These are phyloP conservation scores for Musa schizocarpa DNA, from an alignment of 176 grass and related monocot genomes.

Conservation along the genomic window DNA sequence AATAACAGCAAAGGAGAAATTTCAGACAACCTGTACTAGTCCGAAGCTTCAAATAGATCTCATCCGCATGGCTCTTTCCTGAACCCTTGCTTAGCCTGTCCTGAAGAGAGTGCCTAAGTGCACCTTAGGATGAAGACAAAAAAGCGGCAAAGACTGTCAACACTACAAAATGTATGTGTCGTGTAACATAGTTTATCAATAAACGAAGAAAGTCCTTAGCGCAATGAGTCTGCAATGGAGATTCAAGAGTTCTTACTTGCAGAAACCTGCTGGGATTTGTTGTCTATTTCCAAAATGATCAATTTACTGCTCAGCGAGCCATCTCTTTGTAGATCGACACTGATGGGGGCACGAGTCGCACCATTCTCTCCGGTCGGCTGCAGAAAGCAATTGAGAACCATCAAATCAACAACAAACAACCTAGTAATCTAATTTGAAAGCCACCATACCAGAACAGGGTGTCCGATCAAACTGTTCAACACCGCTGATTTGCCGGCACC, in stretches of 20 bases:
- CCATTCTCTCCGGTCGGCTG: conserved; percentile 93
- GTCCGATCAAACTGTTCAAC: conserved; percentile 92
- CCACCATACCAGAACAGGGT: conserved; percentile 78
- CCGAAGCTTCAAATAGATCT: conserved; percentile 59
- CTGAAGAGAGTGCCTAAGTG: conserved; percentile 78
- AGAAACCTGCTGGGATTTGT: conserved; percentile 79
- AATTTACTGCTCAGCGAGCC: conserved; percentile 57
- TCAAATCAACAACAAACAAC: not conserved
- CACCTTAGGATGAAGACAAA: conserved; percentile 33
- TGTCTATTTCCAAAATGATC: conserved; percentile 67
- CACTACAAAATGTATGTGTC: no score
- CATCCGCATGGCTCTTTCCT: conserved; percentile 36
- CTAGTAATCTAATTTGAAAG: conserved; percentile 3
- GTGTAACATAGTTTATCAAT: not conserved
- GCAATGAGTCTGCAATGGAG: not conserved
- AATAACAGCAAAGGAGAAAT: not conserved
- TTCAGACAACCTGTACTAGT: conserved; percentile 45
- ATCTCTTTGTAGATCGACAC: conserved; percentile 54
- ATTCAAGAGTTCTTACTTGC: conserved; percentile 46
- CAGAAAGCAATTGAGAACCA: not conserved
- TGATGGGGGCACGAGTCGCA: conserved; percentile 59
- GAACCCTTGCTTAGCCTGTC: conserved; percentile 53
- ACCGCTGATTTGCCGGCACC: conserved; percentile 95
- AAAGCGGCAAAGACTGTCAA: not conserved
- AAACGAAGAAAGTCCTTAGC: not conserved